Conservation (phyloP, 306 rosid species). For the apple (Malus domestica) region ASM211411v1 NC_041797.1:5696501-5697000, state of each 20-base stretch:
- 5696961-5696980: constrained; percentile 34
- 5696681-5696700: no score
- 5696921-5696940: constrained; percentile 70
- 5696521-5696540: not conserved
- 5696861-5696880: constrained; percentile 65
- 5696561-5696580: not conserved
- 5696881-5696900: constrained; percentile 44
- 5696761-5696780: not conserved
- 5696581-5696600: not conserved
- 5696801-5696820: not conserved
- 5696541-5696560: not conserved
- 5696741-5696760: not conserved
- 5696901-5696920: constrained; percentile 65
- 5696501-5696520: not conserved
- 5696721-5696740: not conserved
- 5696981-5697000: constrained; percentile 40
- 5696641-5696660: no score
- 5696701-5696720: no score
- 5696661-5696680: no score
- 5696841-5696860: constrained; percentile 51
- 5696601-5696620: no score
- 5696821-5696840: not conserved
- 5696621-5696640: no score
- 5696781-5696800: not conserved
- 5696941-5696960: constrained; percentile 82